Base-by-base conservation (phyloP, 257 asterid species). In the Capsicum baccatum region DNA sequence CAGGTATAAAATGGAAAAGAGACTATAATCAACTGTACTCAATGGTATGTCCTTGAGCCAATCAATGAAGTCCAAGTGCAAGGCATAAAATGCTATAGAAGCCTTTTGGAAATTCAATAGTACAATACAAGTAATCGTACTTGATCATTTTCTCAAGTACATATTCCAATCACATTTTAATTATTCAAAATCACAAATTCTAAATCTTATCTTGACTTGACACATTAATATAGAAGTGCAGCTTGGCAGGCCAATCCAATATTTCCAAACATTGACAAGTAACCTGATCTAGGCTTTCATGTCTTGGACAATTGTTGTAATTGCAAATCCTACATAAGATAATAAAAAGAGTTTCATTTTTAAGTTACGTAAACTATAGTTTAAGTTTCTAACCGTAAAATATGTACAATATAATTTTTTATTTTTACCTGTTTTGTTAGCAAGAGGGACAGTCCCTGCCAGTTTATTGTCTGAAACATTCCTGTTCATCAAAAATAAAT, bases 261-360 rank as follows among this genome's bases (percentile, higher is more conserved):
- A 60, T 60, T 19, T 48, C 16, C 35, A 17, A 44, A 70, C 5
- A 5, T 17, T 70, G 37, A 71, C 79, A 17, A 17, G 35, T 39
- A 37, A 37, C 76, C 54, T 68, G 26, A 15, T 42, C 17, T 57
- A 79, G 60, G 88, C 90, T 82, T 66, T 89, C 85, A 91, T 87
- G 76, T 91, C 91, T 89, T 88, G 93, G 85, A 87, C 62, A 35
- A 88, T 60, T 3, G 84, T 80, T 55, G 90, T 83, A 57, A 69
- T 44, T 26, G 69, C 80, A 78, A 73, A 78, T 64, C 83, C 91
- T 91, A 69, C 79, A 89, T 6, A 79, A 69, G 59, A 64, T 13
- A 14, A 55, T 58, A 19, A 37, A 6, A 48, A 84, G 26, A 85
- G 13, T 50, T 55, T 35, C 42, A 11, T 33, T 42, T 11, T 26